Base-by-base conservation (phyloP, 495 filamentous ascomycete genomes). In the Penicillium maclennaniae region DNA sequence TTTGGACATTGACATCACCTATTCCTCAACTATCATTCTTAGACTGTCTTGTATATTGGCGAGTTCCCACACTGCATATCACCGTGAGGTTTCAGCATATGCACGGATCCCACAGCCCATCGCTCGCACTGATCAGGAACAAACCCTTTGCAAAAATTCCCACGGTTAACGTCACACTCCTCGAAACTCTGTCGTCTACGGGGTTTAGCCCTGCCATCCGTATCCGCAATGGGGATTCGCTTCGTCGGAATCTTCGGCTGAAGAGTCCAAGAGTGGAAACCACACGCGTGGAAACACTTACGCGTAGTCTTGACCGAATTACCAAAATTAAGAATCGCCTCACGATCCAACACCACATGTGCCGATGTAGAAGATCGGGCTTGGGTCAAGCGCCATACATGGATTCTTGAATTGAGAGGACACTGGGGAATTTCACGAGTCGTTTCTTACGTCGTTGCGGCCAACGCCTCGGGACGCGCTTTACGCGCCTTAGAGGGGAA, bases 401-500 rank as follows among this genome's bases (percentile, higher is more conserved):
- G 76, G 2, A 79, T 40, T 78, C 74, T 51, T 78, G 74, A 9
- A 78, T 60, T 21, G 64, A 56, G 0, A 59, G 28, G 14, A 79
- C 62, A 7, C 73, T 73, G 1, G 65, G 64, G 26, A 78, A 69
- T 58, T 67, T 51, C 60, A 75, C 65, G 0, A 78, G 51, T 95
- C 91, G 49, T 86, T 80, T 53, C 86, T 83, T 62, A 95, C 85
- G 50, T 92, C 84, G 45, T 85, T 81, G 43, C 87, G 73, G 36
- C 83, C 78, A 59, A 95, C 83, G 37, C 85, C 84, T 17, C 82
- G 80, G 0, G 90, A 90, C 0, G 87, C 89, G 23, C 87, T 88
- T 68, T 95, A 90, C 0, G 87, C 89, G 23, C 87, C 88, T 68
- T 95, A 86, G 0, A 95, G 81, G 7, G 95, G 80, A 40, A 95